phyloP scores from a whole-genome alignment of 352 stramenopile species.

The Phytophthora ohioensis region DNA sequence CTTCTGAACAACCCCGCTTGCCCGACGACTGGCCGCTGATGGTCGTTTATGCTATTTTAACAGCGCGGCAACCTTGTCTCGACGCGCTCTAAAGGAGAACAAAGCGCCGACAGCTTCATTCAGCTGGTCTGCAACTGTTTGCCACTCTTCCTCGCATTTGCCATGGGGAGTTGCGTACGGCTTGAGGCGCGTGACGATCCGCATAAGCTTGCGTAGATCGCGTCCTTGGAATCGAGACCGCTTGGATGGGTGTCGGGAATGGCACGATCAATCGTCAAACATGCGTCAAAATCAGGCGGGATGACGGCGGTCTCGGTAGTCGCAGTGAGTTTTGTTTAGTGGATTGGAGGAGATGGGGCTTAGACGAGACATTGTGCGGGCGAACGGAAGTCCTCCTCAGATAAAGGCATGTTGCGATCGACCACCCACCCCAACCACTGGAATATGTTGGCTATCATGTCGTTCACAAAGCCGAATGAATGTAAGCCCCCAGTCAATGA shows the following conservation, averaged over 20 bases:
- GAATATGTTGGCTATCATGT: background rate
- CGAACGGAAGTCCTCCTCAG: slow-evolving; percentile 11
- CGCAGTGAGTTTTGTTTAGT: background rate
- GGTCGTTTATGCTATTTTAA: no score
- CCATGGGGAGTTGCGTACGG: no score
- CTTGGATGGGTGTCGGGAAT: background rate
- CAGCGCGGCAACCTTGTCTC: no score
- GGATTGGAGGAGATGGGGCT: slow-evolving; percentile 18
- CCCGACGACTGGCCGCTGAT: no score
- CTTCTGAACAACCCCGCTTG: no score
- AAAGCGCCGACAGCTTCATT: no score
- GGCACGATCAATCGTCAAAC: background rate
- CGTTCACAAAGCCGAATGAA: background rate
- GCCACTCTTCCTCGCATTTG: no score
- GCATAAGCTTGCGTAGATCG: no score
- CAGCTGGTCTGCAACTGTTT: no score
- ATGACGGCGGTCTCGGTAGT: background rate
- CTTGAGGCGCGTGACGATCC: no score
- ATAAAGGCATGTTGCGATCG: slow-evolving; percentile 13
- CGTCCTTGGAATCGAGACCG: no score
- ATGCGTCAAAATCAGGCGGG: background rate
- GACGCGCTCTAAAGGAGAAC: no score
- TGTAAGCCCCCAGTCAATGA: background rate
- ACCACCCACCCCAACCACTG: slow-evolving; percentile 8
- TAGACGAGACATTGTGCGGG: background rate